phyloP scores from a whole-genome alignment of 2,329 filamentous ascomycete species.

The Aspergillus fumigatus region DNA sequence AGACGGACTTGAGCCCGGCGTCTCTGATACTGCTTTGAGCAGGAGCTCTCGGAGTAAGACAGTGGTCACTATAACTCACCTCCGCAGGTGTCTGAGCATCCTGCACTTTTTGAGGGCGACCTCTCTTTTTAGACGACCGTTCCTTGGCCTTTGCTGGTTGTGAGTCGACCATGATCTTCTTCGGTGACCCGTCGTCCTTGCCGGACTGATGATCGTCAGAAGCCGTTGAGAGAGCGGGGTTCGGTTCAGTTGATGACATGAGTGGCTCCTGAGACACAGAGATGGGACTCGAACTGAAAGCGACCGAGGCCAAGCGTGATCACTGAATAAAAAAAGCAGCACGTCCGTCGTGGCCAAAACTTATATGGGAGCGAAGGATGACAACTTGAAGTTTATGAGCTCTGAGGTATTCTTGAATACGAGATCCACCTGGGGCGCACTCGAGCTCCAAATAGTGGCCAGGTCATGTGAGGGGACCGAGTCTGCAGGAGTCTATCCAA shows the following conservation, averaged over 20 bases:
- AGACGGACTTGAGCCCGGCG: slow-evolving; percentile 1
- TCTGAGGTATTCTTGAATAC: too few species aligned
- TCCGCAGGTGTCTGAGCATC: not conserved
- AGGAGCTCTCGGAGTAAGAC: slow-evolving; percentile 27
- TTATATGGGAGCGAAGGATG: not conserved
- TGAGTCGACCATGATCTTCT: not conserved
- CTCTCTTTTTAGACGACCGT: not conserved
- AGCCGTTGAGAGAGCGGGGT: not conserved
- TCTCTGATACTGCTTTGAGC: slow-evolving; percentile 41
- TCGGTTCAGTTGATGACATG: not conserved
- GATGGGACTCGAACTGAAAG: not conserved
- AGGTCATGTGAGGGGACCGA: not conserved
- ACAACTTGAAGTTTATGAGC: not conserved
- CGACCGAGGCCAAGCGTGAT: not conserved
- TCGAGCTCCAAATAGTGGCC: too few species aligned
- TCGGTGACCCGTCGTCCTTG: not conserved
- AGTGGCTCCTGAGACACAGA: not conserved
- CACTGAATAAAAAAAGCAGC: not conserved
- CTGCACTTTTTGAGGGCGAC: not conserved
- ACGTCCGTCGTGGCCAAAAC: not conserved
- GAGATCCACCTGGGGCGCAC: not conserved
- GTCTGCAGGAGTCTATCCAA: not conserved
- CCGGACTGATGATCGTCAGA: not conserved
- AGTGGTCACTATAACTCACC: slow-evolving; percentile 10
- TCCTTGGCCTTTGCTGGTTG: not conserved